Evolutionary conservation across 192 early-diverging fungal genomes (phyloP).

Genomic region (Pecoramyces ruminantium): DNA sequence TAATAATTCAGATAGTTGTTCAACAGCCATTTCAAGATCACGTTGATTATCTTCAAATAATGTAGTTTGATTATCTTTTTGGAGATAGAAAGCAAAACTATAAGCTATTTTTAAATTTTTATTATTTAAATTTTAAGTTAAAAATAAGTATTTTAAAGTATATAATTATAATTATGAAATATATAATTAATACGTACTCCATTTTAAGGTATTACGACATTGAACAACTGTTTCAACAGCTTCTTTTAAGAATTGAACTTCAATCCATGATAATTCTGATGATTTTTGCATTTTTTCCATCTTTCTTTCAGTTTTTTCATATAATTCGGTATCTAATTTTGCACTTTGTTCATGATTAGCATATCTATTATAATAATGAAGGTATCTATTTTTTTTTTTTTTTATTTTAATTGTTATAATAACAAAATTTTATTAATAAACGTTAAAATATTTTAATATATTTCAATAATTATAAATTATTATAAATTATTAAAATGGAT

Average conservation of each 20-base stretch:
- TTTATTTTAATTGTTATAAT: constrained; percentile 31
- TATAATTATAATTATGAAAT: too few species aligned
- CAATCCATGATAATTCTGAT: constrained; percentile 86
- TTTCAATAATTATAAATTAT: too few species aligned
- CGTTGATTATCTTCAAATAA: constrained; percentile 97
- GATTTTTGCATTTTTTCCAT: constrained; percentile 93
- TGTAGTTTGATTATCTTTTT: constrained; percentile 63
- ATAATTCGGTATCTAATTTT: constrained; percentile 62
- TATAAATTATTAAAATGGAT: too few species aligned
- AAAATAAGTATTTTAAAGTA: too few species aligned
- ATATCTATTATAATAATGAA: constrained; percentile 86
- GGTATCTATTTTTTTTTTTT: constrained; percentile 8
- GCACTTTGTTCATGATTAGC: constrained; percentile 95
- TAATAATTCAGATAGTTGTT: constrained; percentile 76
- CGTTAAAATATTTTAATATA: too few species aligned
- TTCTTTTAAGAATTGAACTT: constrained; percentile 89
- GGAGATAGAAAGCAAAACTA: constrained; percentile 87
- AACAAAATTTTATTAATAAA: too few species aligned
- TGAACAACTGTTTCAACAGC: constrained; percentile 78
- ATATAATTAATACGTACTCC: too few species aligned
- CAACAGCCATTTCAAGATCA: constrained; percentile 95
- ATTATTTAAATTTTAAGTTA: too few species aligned
- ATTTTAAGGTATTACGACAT: constrained; percentile 85
- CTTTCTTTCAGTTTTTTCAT: constrained; percentile 73
- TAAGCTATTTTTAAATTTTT: constrained; percentile 25